Evolutionary conservation across 139 green algal genomes (phyloP).

Genomic region (Chlamydomonas schloesseri): DNA sequence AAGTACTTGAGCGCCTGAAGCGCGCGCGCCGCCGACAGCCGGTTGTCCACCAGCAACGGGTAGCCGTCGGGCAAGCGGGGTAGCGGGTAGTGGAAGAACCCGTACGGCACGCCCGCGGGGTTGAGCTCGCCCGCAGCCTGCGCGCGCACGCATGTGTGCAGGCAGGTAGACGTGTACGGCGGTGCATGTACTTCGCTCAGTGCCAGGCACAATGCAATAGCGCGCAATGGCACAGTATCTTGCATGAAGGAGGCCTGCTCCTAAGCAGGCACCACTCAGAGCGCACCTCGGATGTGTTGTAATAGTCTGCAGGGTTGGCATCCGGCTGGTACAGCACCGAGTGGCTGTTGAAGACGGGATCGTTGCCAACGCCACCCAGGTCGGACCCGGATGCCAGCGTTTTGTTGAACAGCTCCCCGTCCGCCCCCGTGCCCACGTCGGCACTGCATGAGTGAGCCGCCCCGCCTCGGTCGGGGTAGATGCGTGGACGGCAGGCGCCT

Average conservation of each 20-base stretch:
- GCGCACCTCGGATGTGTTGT: background rate
- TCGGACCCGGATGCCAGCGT: background rate
- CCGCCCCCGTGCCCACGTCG: too few relatives aligned
- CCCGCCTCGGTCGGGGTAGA: too few relatives aligned
- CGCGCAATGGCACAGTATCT: background rate
- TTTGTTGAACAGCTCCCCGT: too few relatives aligned
- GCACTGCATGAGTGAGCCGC: too few relatives aligned
- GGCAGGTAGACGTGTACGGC: too few relatives aligned
- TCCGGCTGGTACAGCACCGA: background rate
- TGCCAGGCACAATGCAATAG: background rate
- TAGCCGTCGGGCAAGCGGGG: conserved; percentile 12
- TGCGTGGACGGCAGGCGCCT: too few relatives aligned
- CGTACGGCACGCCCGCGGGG: conserved; percentile 5
- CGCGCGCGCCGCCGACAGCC: background rate
- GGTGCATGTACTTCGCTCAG: background rate
- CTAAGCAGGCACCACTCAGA: background rate
- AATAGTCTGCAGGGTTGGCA: background rate
- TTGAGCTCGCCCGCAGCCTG: conserved; percentile 1
- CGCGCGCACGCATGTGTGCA: background rate
- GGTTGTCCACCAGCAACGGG: conserved; percentile 38
- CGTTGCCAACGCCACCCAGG: conserved; percentile 15
- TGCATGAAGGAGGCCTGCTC: background rate
- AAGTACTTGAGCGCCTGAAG: conserved; percentile 29
- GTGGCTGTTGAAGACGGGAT: conserved; percentile 30
- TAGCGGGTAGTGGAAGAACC: conserved; percentile 38